These are phyloP conservation scores for Phytophthora fragariaefolia DNA, from an alignment of 352 stramenopile species.

Conservation along the genomic window DNA sequence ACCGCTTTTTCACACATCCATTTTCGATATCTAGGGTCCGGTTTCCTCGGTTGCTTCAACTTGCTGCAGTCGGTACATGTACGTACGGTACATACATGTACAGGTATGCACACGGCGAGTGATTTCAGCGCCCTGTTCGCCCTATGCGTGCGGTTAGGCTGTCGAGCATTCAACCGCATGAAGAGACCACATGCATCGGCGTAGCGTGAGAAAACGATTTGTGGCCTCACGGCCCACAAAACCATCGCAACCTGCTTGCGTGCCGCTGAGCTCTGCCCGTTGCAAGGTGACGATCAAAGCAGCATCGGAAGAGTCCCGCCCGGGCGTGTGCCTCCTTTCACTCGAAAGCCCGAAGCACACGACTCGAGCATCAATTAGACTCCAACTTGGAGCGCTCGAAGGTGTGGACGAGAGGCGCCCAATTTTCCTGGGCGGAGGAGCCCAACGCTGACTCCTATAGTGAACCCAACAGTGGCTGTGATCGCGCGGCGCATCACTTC, in stretches of 20 bases:
- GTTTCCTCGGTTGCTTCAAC: neutral
- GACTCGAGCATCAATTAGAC: no score
- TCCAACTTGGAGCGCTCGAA: no score
- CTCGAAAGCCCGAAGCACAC: no score
- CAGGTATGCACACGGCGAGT: no score
- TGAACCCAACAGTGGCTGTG: conserved; percentile 1
- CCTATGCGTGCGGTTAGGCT: neutral
- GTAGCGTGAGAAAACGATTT: neutral
- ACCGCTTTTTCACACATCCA: neutral
- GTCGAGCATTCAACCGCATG: neutral
- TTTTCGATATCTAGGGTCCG: neutral
- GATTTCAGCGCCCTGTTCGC: no score
- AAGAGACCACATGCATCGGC: neutral
- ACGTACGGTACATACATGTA: no score
- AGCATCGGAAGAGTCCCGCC: no score
- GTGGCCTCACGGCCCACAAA: neutral
- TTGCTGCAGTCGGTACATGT: neutral
- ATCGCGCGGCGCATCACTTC: neutral
- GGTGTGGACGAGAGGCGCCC: neutral
- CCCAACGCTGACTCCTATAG: conserved; percentile 21
- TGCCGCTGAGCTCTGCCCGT: no score
- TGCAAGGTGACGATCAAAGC: no score
- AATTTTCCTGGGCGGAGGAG: conserved; percentile 6
- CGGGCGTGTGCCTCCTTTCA: no score
- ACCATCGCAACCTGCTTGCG: neutral